These are phyloP conservation scores for Curvularia verruculosa DNA, from an alignment of 2,329 filamentous ascomycete genomes.

Conservation along the genomic window DNA sequence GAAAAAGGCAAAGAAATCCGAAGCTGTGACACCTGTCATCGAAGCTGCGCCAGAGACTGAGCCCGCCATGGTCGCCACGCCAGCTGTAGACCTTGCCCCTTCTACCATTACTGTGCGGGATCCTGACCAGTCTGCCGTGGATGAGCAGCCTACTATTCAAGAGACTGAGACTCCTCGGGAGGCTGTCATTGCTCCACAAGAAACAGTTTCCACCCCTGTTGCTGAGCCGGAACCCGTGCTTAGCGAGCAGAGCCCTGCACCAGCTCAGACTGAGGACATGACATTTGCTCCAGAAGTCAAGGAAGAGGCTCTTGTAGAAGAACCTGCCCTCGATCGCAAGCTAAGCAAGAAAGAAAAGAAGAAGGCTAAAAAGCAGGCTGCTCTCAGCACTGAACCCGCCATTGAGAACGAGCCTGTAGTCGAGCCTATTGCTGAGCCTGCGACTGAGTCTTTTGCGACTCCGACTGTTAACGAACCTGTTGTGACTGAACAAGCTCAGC, in stretches of 20 bases:
- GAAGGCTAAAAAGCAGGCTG: slow-evolving; percentile 34
- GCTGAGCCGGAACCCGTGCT: slow-evolving; percentile 6
- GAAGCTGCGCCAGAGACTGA: slow-evolving; percentile 13
- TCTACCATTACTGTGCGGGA: not conserved
- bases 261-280: not conserved
- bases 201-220: not conserved
- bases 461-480: not conserved
- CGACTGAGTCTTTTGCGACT: slow-evolving; percentile 2
- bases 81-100: not conserved
- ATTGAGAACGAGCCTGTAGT: slow-evolving; percentile 2
- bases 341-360: slow-evolving; percentile 47
- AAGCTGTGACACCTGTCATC: slow-evolving; percentile 13
- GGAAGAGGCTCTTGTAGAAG: slow-evolving; percentile 16
- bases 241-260: slow-evolving; percentile 1
- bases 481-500: not conserved
- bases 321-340: slow-evolving; percentile 31
- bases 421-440: not conserved
- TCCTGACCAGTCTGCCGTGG: not conserved
- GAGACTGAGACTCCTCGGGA: slow-evolving; percentile 4
- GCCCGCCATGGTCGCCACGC: slow-evolving; percentile 1
- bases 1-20: slow-evolving; percentile 38
- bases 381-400: slow-evolving; percentile 15
- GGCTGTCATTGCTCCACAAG: slow-evolving; percentile 3
- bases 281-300: slow-evolving; percentile 4
- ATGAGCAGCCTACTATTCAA: slow-evolving; percentile 5